Evolutionary conservation across 306 rosid genomes (phyloP), one percentile per base, ranked within the genome.

Genomic region (Canavalia gladiata): DNA sequence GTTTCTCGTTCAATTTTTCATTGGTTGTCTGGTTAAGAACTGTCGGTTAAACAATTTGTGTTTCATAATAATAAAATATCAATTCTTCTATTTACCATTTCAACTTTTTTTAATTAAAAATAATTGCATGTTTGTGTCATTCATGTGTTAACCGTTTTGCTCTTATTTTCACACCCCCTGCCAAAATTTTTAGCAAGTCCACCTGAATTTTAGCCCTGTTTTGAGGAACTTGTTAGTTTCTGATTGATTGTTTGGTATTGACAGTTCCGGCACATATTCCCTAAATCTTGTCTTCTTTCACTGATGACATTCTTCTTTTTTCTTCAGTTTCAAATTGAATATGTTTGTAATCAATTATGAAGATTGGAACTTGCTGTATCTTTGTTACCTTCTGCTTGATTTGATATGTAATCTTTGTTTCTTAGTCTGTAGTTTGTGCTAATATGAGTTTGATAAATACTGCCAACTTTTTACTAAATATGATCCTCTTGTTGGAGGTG

Each of bases 401-500:
- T 81, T 77, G 41, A 49, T 18, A 3, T 56, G 35, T 3, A 12
- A 70, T 80, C 18, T 60, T 1, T 80, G 57, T 3, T 34, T 67
- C 35, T 43, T 62, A 2, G 28, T 47, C 8, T 49, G 51, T 33
- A 1, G 42, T 59, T 51, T 9, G 11, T 65, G 54, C 10, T 6
- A 8, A 29, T 67, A 39, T 49, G 66, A 39, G 39, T 82, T 72
- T 72, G 81, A 50, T 67, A 28, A 81, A 3, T 81, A 65, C 39
- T 65, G 34, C 46, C 42, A 46, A 6, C 35, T 39, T 59, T 45
- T 33, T 2, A 12, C 56, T 68, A 9, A 42, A 12, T 6, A 13
- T 57, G 80, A 46, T 81, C 37, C 43, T 54, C 34, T 81, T 77
- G 67, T 77, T 50, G 7, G 77, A 49, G 73, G 41, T 56, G 57